Evolutionary conservation across 306 rosid species (phyloP).

Genomic region (Trifolium pratense): DNA sequence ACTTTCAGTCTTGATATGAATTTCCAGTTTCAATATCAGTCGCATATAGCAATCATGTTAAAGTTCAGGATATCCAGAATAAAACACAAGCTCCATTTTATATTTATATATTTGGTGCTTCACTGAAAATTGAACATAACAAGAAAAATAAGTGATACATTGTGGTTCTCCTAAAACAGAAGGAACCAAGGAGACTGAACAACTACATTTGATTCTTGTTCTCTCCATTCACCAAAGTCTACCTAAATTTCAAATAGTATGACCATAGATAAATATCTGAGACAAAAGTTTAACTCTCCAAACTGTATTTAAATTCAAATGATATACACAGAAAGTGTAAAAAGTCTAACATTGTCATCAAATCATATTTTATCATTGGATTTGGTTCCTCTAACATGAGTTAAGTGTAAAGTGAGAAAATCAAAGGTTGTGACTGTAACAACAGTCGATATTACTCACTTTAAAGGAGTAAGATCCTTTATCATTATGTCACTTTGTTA

Average conservation of each 20-base stretch:
- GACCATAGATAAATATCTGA: not conserved
- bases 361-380: not conserved
- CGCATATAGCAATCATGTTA: not conserved
- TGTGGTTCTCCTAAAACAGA: not conserved
- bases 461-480: too few species aligned
- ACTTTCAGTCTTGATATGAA: not conserved
- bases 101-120: not conserved
- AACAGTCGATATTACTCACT: too few species aligned
- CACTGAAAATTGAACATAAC: not conserved
- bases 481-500: too few species aligned
- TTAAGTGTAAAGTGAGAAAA: too few species aligned
- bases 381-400: too few species aligned
- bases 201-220: not conserved
- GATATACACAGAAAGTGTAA: not conserved
- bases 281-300: not conserved
- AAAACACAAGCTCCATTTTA: not conserved
- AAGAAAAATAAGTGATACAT: not conserved
- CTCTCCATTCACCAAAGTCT: slow-evolving; percentile 5
- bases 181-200: not conserved
- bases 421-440: too few species aligned
- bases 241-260: not conserved
- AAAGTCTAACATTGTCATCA: not conserved
- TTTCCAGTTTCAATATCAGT: not conserved
- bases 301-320: not conserved
- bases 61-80: not conserved